phyloP scores from a whole-genome alignment of 225 moss, liverwort and hornwort species.

The Lunularia cruciata region DNA sequence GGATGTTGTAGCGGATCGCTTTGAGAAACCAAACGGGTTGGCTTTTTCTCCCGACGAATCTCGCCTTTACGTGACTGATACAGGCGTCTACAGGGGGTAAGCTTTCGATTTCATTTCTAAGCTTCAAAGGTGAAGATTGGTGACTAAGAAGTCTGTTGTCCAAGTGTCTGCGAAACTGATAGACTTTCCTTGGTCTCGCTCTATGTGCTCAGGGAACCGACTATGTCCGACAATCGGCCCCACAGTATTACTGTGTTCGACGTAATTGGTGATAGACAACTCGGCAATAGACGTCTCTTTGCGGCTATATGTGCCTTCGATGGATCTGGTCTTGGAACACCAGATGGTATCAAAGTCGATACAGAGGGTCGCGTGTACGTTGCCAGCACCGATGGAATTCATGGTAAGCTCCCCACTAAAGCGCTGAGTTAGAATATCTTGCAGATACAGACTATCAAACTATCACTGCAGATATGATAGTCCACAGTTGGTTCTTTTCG shows the following conservation, averaged over 20 bases:
- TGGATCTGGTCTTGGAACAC: constrained; percentile 36
- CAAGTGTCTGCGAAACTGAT: too few relatives aligned
- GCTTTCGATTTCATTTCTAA: too few relatives aligned
- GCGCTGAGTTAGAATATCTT: too few relatives aligned
- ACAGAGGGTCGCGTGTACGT: constrained; percentile 54
- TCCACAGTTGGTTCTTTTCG: neutral
- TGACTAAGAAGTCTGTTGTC: too few relatives aligned
- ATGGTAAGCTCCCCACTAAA: constrained; percentile 34
- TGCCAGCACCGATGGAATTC: constrained; percentile 39
- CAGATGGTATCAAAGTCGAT: constrained; percentile 57
- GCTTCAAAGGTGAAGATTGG: too few relatives aligned
- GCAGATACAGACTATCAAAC: too few relatives aligned
- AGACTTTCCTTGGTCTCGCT: too few relatives aligned
- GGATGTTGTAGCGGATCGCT: constrained; percentile 44
- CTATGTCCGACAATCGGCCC: constrained; percentile 28
- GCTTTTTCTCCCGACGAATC: constrained; percentile 59
- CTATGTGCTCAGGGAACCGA: neutral
- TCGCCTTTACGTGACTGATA: constrained; percentile 49
- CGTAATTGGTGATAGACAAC: constrained; percentile 38
- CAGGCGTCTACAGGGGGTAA: constrained; percentile 33
- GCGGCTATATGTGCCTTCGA: constrained; percentile 52
- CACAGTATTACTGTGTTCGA: constrained; percentile 48
- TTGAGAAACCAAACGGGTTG: constrained; percentile 49
- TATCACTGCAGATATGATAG: too few relatives aligned
- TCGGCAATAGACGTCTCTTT: constrained; percentile 33